Evolutionary conservation across 306 rosid genomes (phyloP), one percentile per base, ranked within the genome.

Genomic region (Arachis stenosperma): DNA sequence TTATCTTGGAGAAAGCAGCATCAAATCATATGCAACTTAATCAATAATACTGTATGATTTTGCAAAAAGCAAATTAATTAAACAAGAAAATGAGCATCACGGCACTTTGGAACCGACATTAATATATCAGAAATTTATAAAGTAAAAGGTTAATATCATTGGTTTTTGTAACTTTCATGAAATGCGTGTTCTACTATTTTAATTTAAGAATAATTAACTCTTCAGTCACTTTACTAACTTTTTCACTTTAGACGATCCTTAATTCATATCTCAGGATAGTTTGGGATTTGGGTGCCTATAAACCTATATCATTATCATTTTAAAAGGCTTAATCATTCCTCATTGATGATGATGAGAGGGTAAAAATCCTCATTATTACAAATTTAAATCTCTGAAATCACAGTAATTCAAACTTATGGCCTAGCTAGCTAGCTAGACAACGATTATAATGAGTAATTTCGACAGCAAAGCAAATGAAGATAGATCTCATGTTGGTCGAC

Each of bases 1-100:
- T 69, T 46, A 15, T 40, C 51, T 11, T 67, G 52, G 65, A 36
- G n/a, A 70, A 70, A 33, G 50, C 60, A 64, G 46, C 46, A 74
- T 48, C 40, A 37, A 50, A 61, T 65, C 50, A 22, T 22, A 71
- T 71, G 77, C 67, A 78, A 71, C 68, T 47, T 63, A 64, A 65
- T 71, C 27, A 22, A 22, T 69, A 14, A 42, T 30, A 61, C n/a
- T 41, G 27, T 3, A 41, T 67, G 54, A 7, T 58, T 67, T 47
- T 67, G 22, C 2, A 30, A 15, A 46, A 6, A 15, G 57, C 27
- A 52, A 52, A 52, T 15, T n/a, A 46, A 33, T 39, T 0, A 36
- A 67, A n/a, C 5, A 46, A 58, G 17, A 39, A 55, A 56, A 65
- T 15, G 46, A 64, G 44, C 14, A 53, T 65, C 54, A 56, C 15